These are phyloP conservation scores for Domatiomyces catenatus DNA, from an alignment of 2,329 filamentous ascomycete species.

Conservation along the genomic window DNA sequence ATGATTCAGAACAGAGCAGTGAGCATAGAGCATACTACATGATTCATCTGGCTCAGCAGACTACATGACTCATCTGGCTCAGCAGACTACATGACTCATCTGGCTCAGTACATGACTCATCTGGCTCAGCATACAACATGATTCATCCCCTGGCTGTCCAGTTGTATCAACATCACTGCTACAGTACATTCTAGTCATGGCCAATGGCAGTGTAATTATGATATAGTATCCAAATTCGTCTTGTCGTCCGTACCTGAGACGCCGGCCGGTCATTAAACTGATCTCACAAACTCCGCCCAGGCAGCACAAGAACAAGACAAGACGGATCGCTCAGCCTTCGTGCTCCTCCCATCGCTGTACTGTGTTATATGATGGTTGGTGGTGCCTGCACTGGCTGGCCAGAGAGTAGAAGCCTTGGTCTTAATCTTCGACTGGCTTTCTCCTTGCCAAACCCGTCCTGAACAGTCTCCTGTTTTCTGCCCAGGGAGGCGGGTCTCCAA, in stretches of 20 bases:
- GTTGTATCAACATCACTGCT: not conserved
- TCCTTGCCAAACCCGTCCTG: not conserved
- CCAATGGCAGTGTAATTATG: not conserved
- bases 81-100: too few relatives aligned
- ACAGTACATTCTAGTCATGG: not conserved
- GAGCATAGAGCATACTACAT: too few relatives aligned
- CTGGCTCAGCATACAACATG: too few relatives aligned
- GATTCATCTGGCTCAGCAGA: too few relatives aligned
- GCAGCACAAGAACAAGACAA: not conserved
- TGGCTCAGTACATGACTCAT: too few relatives aligned
- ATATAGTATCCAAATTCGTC: not conserved
- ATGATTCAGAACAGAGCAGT: too few relatives aligned
- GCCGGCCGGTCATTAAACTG: not conserved
- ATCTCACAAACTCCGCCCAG: not conserved
- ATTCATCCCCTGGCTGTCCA: not conserved
- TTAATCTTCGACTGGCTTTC: not conserved
- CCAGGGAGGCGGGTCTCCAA: not conserved
- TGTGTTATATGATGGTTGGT: not conserved
- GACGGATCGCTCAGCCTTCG: not conserved
- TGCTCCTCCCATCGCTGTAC: not conserved
- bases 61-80: too few relatives aligned
- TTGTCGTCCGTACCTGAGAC: not conserved
- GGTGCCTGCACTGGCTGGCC: not conserved
- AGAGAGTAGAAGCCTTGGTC: not conserved
- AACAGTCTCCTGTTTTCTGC: not conserved